These are phyloP conservation scores for Lagenidium giganteum DNA, from an alignment of 352 stramenopile genomes.

Conservation along the genomic window DNA sequence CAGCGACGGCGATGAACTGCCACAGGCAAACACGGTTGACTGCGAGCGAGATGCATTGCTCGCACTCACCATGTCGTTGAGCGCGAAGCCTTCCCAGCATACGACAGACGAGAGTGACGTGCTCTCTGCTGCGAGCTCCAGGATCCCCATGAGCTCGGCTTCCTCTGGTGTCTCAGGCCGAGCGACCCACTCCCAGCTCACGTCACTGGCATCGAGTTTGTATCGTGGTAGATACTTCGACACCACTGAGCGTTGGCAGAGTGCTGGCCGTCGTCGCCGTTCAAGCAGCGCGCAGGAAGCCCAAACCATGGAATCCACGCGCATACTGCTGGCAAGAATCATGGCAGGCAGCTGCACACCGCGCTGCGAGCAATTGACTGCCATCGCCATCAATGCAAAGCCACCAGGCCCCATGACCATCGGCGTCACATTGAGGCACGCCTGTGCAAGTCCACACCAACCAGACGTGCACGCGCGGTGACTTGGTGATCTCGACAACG, in stretches of 20 bases:
- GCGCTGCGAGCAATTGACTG: no score
- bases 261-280: not conserved
- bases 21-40: constrained; percentile 13
- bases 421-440: no score
- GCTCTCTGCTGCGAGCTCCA: not conserved
- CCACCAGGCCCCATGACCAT: no score
- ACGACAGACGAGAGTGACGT: not conserved
- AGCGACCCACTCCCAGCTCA: not conserved
- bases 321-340: no score
- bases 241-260: constrained; percentile 6
- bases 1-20: constrained; percentile 1
- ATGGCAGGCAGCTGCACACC: no score
- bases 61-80: no score
- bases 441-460: no score
- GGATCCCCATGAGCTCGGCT: constrained; percentile 4
- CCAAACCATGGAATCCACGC: constrained; percentile 12
- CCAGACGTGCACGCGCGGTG: no score
- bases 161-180: not conserved
- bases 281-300: constrained; percentile 7
- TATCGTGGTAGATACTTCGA: constrained; percentile 4
- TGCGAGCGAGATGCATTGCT: no score
- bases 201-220: not conserved
- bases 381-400: no score
- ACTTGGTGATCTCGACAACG: no score
- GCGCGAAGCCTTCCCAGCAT: constrained; percentile 5